Evolutionary conservation across 495 filamentous ascomycete species (phyloP).

Genomic region (Penicillium robsamsonii): DNA sequence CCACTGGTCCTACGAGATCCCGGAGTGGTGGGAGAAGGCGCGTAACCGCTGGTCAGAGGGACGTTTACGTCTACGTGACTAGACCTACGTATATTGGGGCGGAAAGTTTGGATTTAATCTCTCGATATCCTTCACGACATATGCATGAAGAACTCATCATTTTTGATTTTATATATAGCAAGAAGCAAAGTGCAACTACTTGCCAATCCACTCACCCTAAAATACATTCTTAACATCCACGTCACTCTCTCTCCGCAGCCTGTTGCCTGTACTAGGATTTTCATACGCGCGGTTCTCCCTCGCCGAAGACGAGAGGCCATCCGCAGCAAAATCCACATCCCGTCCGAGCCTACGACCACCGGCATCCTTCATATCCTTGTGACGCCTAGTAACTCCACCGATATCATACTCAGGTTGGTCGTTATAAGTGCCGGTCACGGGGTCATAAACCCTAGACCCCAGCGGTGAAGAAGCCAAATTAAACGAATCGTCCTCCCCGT

Average conservation of each 20-base stretch:
- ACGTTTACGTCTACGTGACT: conserved; percentile 27
- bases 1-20: conserved; percentile 53
- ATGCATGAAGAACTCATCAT: neutral
- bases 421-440: conserved; percentile 15
- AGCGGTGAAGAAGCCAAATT: conserved; percentile 12
- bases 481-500: conserved; percentile 11
- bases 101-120: neutral
- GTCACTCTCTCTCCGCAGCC: conserved; percentile 17
- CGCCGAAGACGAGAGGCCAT: conserved; percentile 9
- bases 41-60: conserved; percentile 33
- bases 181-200: neutral
- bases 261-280: conserved; percentile 21
- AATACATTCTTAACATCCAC: conserved; percentile 23
- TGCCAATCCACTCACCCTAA: neutral
- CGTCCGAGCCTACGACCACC: conserved; percentile 6
- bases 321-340: conserved; percentile 16
- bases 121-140: neutral
- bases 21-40: conserved; percentile 28
- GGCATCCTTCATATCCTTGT: conserved; percentile 13
- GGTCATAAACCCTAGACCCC: conserved; percentile 15
- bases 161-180: conserved; percentile 1
- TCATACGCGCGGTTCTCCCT: conserved; percentile 19
- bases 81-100: too few relatives aligned
- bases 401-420: conserved; percentile 18
- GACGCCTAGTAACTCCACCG: conserved; percentile 9